Evolutionary conservation across 2,329 filamentous ascomycete genomes (phyloP).

Genomic region (Drechslerella coelobrocha): DNA sequence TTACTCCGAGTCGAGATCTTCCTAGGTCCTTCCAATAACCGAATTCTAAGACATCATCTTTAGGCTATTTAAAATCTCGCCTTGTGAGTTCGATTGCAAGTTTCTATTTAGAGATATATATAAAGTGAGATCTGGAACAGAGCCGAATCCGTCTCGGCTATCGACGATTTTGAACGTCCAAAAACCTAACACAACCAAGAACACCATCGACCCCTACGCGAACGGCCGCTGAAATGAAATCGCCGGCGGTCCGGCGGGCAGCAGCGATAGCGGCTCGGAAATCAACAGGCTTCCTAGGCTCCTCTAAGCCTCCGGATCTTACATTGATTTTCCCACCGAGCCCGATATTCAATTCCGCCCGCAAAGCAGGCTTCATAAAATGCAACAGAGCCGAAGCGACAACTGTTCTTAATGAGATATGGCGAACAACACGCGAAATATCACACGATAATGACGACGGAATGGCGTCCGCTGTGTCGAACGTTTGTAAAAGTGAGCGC

Average conservation of each 20-base stretch:
- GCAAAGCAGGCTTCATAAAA: conserved; percentile 36
- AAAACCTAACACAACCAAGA: not conserved
- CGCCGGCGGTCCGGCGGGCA: not conserved
- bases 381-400: conserved; percentile 46
- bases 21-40: too few relatives aligned
- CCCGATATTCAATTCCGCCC: conserved; percentile 27
- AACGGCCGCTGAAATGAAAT: too few relatives aligned
- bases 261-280: conserved; percentile 3
- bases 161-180: too few relatives aligned
- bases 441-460: conserved; percentile 1
- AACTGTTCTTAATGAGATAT: conserved; percentile 22
- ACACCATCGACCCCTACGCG: not conserved
- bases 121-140: too few relatives aligned
- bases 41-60: too few relatives aligned
- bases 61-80: too few relatives aligned
- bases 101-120: too few relatives aligned
- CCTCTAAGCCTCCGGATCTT: conserved; percentile 34
- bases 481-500: conserved; percentile 28
- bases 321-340: conserved; percentile 29
- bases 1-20: too few relatives aligned
- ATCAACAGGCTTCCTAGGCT: conserved; percentile 10
- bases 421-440: conserved; percentile 19
- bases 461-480: conserved; percentile 2
- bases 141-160: too few relatives aligned
- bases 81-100: too few relatives aligned